Conservation (phyloP, 495 filamentous ascomycete species). For the Chlorociboria aeruginascens region DNA sequence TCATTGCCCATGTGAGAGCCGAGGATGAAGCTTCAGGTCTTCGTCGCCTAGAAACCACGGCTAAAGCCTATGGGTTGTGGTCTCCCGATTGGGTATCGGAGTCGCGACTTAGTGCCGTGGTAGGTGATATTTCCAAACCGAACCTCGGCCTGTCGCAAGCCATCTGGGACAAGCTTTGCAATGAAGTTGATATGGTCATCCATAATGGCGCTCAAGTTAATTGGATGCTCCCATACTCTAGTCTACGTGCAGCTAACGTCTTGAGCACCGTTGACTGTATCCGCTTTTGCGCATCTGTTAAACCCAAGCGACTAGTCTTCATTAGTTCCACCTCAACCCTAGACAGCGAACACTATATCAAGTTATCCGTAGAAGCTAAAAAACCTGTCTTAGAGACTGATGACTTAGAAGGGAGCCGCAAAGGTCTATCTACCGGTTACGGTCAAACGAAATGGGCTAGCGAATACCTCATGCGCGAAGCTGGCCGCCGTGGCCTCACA, state of each 20-base stretch:
- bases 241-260: conserved; percentile 65
- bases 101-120: conserved; percentile 42
- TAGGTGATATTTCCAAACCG: conserved; percentile 59
- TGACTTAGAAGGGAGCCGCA: conserved; percentile 48
- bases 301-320: conserved; percentile 68
- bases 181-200: conserved; percentile 63
- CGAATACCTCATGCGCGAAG: conserved; percentile 69
- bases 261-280: conserved; percentile 64
- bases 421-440: conserved; percentile 67
- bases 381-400: conserved; percentile 47
- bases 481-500: conserved; percentile 61
- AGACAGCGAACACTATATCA: conserved; percentile 70
- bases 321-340: conserved; percentile 75
- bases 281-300: conserved; percentile 58
- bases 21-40: conserved; percentile 34
- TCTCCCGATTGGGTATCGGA: conserved; percentile 45
- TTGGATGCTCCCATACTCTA: conserved; percentile 71
- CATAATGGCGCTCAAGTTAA: conserved; percentile 84
- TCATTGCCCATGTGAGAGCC: conserved; percentile 66
- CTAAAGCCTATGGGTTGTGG: conserved; percentile 69
- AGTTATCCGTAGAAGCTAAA: conserved; percentile 51
- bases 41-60: conserved; percentile 36
- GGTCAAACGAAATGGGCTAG: conserved; percentile 77
- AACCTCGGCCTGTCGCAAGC: conserved; percentile 53
- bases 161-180: conserved; percentile 48